Evolutionary conservation across 495 filamentous ascomycete genomes (phyloP).

Genomic region (Podospora anserina): DNA sequence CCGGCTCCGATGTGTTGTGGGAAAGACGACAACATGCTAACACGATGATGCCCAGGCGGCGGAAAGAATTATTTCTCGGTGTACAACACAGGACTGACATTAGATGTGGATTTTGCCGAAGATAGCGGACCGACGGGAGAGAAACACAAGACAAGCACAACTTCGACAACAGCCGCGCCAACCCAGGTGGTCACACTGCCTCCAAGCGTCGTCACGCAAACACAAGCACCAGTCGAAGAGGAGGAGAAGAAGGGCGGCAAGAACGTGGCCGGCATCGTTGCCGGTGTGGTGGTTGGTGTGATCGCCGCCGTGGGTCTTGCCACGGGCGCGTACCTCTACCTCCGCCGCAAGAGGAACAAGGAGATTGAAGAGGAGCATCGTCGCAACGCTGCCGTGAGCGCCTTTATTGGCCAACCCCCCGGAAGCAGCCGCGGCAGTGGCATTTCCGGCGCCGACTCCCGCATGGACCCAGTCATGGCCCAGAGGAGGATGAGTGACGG

Average conservation of each 20-base stretch:
- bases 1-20: background rate
- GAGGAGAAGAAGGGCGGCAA: slow-evolving; percentile 43
- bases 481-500: slow-evolving; percentile 89
- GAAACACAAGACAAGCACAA: slow-evolving; percentile 4
- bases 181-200: background rate
- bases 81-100: slow-evolving; percentile 46
- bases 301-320: slow-evolving; percentile 63
- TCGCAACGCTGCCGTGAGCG: slow-evolving; percentile 65
- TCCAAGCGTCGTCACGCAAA: slow-evolving; percentile 2
- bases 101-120: slow-evolving; percentile 24
- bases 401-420: slow-evolving; percentile 62
- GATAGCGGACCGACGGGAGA: slow-evolving; percentile 1
- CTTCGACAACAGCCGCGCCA: background rate
- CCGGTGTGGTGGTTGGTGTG: slow-evolving; percentile 82
- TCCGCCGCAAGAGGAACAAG: slow-evolving; percentile 69
- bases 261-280: slow-evolving; percentile 70
- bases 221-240: slow-evolving; percentile 3
- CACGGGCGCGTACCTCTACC: slow-evolving; percentile 69
- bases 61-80: slow-evolving; percentile 45
- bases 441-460: slow-evolving; percentile 69
- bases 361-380: slow-evolving; percentile 77
- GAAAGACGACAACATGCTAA: slow-evolving; percentile 28
- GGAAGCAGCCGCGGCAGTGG: slow-evolving; percentile 53
- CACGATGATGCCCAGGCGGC: slow-evolving; percentile 47
- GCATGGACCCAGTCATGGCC: slow-evolving; percentile 85